A percentile compares a stretch with the other conserved stretches of the same genome.
phyloP scores from a whole-genome alignment of 129 eudicot species.

The Rutidosis leptorrhynchoides region DNA sequence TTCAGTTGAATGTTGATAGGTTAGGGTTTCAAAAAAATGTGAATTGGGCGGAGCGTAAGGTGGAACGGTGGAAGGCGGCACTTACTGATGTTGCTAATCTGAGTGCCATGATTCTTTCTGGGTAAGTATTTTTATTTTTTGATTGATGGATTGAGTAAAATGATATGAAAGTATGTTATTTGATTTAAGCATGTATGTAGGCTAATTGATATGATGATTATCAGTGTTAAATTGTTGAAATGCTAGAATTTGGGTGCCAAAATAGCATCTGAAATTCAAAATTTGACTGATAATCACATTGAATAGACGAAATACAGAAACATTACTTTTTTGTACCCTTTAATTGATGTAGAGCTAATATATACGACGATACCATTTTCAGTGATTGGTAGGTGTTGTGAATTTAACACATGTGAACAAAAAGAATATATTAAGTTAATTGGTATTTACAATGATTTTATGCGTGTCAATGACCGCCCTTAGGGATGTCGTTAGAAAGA shows the following conservation, averaged over 20 bases:
- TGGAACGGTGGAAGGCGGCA: slow-evolving; percentile 31
- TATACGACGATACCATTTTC: no score
- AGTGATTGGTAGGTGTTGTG: no score
- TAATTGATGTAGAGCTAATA: no score
- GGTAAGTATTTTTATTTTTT: slow-evolving; percentile 6
- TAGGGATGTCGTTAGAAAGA: no score
- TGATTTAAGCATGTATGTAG: neutral
- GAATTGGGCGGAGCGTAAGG: neutral
- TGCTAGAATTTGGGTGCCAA: no score
- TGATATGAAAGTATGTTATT: neutral
- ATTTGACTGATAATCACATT: no score
- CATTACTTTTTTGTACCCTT: no score
- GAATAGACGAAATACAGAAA: no score
- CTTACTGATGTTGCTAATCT: slow-evolving; percentile 27
- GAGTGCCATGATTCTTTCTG: slow-evolving; percentile 20
- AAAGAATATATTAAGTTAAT: neutral
- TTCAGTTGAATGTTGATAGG: neutral
- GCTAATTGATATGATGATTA: neutral
- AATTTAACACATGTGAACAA: neutral
- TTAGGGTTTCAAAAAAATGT: neutral
- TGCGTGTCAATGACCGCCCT: no score
- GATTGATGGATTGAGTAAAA: neutral
- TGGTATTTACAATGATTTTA: no score
- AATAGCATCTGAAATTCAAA: no score
- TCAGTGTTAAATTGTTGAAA: no score